Evolutionary conservation across 768 basidiomycete species (phyloP), one percentile per base, ranked within the genome.

Genomic region (Mycena venus): DNA sequence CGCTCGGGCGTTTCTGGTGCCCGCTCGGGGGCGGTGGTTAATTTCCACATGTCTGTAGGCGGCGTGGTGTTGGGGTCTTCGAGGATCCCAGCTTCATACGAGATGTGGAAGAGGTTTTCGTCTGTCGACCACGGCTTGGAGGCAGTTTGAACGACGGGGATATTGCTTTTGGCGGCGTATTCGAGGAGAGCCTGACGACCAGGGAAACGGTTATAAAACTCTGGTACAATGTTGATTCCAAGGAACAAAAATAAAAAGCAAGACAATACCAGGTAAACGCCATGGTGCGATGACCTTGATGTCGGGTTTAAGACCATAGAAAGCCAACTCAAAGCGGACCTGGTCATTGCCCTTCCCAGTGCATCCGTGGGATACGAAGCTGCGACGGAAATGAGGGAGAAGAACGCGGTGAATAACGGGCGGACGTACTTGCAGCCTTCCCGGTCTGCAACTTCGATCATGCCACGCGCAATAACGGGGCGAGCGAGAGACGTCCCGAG

Each of bases 311-410:
- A 99, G 91, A 68, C 96, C 98, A 84, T 99, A 99, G 88, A 99
- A 99, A 0, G 98, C 97, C 68, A 99, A 93, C 82, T 99, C 98
- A 84, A 99, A 99, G 73, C 98, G 96, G 79, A 99, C 98, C 86
- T 99, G 98, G 84, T 99, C 98, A 84, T 99, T 99, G 65, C 98
- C 98, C 88, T 99, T 99, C 65, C 98, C 98, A 62, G 98, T 99
- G 90, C 98, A 99, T 29, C 98, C 98, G 85, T 99, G 98, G 29
- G 98, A 92, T 75, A 99, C 98, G 82, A 90, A 99, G 84, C 97
- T 98, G 17, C 25, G 25, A 27, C 49, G 55, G 51, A 51, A 31
- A 64, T 25, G 29, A 58, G 29, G n/a, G 31, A 49, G 7, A 64
- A 23, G 49, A 21, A 60, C 8, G 8, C 29, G 49, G 29, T 58